These are phyloP conservation scores for Gossypium mustelinum DNA, from an alignment of 345 rosid species.

Conservation along the genomic window DNA sequence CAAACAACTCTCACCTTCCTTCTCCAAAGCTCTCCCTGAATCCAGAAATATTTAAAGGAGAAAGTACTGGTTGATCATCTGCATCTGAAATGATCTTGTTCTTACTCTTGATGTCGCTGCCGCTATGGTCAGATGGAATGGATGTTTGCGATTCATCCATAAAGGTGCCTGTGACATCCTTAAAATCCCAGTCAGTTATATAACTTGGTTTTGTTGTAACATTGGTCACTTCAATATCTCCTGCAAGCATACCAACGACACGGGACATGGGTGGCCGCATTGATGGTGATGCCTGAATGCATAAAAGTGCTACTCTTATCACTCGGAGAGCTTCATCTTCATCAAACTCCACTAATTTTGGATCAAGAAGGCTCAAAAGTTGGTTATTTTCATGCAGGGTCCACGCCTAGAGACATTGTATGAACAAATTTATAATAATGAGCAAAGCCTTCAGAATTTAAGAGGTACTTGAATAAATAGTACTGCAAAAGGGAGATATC, in stretches of 20 bases:
- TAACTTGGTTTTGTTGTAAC: constrained; percentile 50
- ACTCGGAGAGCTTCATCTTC: constrained; percentile 43
- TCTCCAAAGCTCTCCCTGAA: not conserved
- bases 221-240: constrained; percentile 44
- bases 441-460: not conserved
- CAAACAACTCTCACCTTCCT: constrained; percentile 6
- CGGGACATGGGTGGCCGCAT: constrained; percentile 43
- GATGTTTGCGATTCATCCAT: not conserved
- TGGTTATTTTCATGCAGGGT: constrained; percentile 39
- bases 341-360: constrained; percentile 23
- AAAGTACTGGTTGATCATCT: not conserved
- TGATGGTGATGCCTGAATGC: constrained; percentile 37
- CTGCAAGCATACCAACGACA: constrained; percentile 42
- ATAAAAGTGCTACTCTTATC: constrained; percentile 42
- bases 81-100: not conserved
- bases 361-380: constrained; percentile 35
- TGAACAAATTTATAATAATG: not conserved
- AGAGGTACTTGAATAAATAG: not conserved
- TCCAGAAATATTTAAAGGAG: not conserved
- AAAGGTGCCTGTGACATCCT: constrained; percentile 20
- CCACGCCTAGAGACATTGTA: constrained; percentile 44
- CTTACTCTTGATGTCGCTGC: not conserved
- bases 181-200: constrained; percentile 50
- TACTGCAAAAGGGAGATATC: not conserved
- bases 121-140: not conserved